Conservation (phyloP, 2,329 filamentous ascomycete species). For the Leptographium procerum region DNA sequence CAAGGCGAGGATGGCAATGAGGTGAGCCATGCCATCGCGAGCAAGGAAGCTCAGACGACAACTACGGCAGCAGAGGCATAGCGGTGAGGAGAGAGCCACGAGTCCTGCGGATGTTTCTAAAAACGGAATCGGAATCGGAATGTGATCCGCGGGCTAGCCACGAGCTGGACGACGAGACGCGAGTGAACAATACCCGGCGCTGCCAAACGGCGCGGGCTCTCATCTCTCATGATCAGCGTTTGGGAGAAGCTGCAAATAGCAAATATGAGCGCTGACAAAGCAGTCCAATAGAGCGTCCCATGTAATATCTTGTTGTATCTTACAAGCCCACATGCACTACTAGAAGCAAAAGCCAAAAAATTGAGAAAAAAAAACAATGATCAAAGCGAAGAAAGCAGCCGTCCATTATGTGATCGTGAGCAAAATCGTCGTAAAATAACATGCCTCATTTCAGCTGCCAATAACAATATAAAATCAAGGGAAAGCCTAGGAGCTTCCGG, state of each 20-base stretch:
- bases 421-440: background rate
- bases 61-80: background rate
- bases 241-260: no score
- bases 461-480: background rate
- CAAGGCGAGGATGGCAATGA: background rate
- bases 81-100: background rate
- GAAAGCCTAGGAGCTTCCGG: background rate
- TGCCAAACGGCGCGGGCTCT: no score
- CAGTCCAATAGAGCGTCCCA: background rate
- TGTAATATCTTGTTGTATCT: background rate
- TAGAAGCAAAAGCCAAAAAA: background rate
- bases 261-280: background rate
- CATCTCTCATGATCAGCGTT: no score
- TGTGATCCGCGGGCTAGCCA: no score
- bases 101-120: background rate
- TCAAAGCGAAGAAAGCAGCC: background rate
- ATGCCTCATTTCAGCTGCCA: background rate
- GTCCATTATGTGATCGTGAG: background rate
- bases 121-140: no score
- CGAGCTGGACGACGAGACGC: no score
- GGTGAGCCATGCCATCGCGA: background rate
- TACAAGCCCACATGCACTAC: background rate
- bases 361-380: no score
- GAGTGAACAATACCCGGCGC: no score
- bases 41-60: background rate